A percentile compares a stretch with the other conserved stretches of the same genome.
phyloP scores from a whole-genome alignment of 345 rosid genomes.

The Mercurialis annua region DNA sequence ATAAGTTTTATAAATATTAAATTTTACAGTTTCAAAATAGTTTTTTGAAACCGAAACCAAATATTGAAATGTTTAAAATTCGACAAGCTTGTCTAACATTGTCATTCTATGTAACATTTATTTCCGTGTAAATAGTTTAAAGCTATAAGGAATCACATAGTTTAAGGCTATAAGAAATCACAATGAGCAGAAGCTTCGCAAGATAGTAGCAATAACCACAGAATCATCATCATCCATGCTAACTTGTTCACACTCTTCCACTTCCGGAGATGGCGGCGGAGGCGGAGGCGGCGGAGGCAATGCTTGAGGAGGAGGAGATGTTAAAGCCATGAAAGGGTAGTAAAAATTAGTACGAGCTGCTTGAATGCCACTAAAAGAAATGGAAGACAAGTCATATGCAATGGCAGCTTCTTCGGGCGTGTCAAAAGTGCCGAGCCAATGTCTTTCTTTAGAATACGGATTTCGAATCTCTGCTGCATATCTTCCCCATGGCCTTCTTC shows the following conservation, averaged over 20 bases:
- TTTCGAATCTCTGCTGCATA: constrained; percentile 29
- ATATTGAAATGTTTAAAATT: too few species aligned
- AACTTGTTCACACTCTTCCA: background rate
- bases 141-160: too few species aligned
- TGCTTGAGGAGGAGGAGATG: background rate
- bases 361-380: constrained; percentile 26
- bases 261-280: background rate
- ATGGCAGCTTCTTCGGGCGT: constrained; percentile 36
- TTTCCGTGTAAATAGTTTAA: too few species aligned
- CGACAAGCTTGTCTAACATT: too few species aligned
- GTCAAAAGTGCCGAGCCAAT: constrained; percentile 35
- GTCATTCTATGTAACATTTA: too few species aligned
- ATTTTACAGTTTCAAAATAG: too few species aligned
- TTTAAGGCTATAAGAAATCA: constrained; percentile 7
- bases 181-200: constrained; percentile 23
- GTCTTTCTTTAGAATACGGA: constrained; percentile 27
- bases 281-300: background rate
- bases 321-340: constrained; percentile 13
- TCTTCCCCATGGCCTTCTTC: constrained; percentile 34
- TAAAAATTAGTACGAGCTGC: constrained; percentile 31
- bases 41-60: too few species aligned
- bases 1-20: too few species aligned
- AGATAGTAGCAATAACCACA: constrained; percentile 28
- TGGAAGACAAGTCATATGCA: constrained; percentile 31
- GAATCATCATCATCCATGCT: constrained; percentile 28